Base-by-base conservation (phyloP, 148 eudicot genomes). In the Rhododendron williamsianum region DNA sequence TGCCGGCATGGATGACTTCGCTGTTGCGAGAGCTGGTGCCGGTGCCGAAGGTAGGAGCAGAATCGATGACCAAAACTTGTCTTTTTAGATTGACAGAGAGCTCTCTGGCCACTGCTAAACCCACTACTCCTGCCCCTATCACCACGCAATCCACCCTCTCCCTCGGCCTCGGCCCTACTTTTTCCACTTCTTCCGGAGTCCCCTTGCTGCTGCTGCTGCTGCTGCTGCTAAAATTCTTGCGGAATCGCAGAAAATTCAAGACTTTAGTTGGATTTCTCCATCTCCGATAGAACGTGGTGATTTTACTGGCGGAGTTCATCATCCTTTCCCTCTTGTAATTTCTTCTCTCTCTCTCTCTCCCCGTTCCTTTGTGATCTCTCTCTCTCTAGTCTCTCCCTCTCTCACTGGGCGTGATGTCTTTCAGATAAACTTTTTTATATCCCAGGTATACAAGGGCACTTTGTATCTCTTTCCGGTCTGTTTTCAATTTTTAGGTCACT, bases 1-100 rank as follows among this genome's bases (percentile, higher is more conserved):
- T 94, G 63, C 98, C 99, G 49, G 94, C 98, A 88, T 96, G 99
- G 78, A 96, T 93, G 48, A 96, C 99, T 84, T 96, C 93, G 78
- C 99, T 96, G 83, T 96, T 96, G 78, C 99, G 94, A 63, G 99
- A 95, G 77, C 99, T 96, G 9, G 94, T 93, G 6, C 84, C 96
- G 3, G 97, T 92, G 8, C 99, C 99, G 80, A 96, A 96, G 82
- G 94, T 94, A 1, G 93, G 76, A 38, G 90, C 92, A 43, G 98
- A 94, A 77, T 96, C 98, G 19, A 96, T 27, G 1, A 95, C 96
- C 84, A 95, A 76, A 56, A 95, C 96, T 71, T 96, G 91, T 81
- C 93, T 90, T 1, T 92, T 89, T 4, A 23, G 56, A 36, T 92
- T 89, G 33, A 91, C 46, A 9, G 91, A 88, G 12, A 96, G 91